Evolutionary conservation across 805 yeast species (phyloP), one percentile per base, ranked within the genome.

Genomic region (Phaffomyces antillensis): DNA sequence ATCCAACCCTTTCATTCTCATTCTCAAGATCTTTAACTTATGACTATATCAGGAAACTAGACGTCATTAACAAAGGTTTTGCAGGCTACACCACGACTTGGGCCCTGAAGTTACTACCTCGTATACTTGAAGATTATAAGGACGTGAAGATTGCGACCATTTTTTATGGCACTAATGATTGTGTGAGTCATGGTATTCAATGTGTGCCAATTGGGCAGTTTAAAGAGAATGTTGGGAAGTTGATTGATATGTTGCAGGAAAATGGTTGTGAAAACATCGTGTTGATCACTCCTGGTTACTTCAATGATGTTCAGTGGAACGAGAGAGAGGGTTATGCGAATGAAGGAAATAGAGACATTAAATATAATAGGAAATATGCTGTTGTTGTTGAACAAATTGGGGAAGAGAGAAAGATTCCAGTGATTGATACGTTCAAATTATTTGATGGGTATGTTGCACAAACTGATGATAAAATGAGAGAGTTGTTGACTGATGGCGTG

Each of bases 101-200:
- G 64, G 88, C 77, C 0, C 55, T 68, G 10, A 62, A 68, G 39
- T 52, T 86, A 5, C 54, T 76, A 5, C 76, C 76, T n/a, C 63
- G 68, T 36, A 64, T 83, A 12, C 61, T 87, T 31, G 66, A 71
- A 20, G 55, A 62, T 5, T 86, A 80, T 49, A 63, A 75, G 39
- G 67, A 62, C 1, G 64, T 77, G 41, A 63, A 51, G 3, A 51
- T 72, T 11, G 68, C 79, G 47, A 76, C 80, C 11, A 65, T 88
- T 2, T 88, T 84, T 58, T 79, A 86, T 54, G 96, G 96, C 5
- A 76, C 96, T 13, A 89, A 89, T 57, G 97, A 89, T 60, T 71
- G 83, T 0, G 71, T 75, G 4, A 51, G 65, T 9, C 67, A 58
- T 1, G 73, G 72, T 5, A 55, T 59, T 5, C 79, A 75, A 51